Percentiles rank a stretch among this genome's conserved stretches.
Conservation (phyloP, 2,329 filamentous ascomycete genomes). For the Aaosphaeria arxii region DNA sequence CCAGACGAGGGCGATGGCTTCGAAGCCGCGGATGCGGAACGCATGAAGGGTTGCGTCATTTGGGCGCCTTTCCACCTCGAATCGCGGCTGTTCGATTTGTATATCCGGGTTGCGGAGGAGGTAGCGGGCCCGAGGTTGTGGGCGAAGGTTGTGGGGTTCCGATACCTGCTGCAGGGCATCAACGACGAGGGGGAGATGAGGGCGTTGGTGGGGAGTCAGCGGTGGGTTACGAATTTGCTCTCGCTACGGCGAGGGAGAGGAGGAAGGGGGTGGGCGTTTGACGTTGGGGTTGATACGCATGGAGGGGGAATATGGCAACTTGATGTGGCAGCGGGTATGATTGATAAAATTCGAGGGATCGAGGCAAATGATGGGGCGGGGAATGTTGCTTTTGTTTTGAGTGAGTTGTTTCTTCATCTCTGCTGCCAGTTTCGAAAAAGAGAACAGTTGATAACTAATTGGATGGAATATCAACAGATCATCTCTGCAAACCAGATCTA, state of each 20-base stretch:
- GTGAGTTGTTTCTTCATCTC: conserved; percentile 47
- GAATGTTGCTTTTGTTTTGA: conserved; percentile 67
- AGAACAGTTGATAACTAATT: too few relatives aligned
- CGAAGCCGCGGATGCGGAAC: conserved; percentile 40
- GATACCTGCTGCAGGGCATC: conserved; percentile 71
- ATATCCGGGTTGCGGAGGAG: conserved; percentile 61
- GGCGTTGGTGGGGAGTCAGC: conserved; percentile 27
- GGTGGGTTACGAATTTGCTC: conserved; percentile 51
- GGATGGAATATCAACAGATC: conserved; percentile 54
- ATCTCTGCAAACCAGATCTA: conserved; percentile 87
- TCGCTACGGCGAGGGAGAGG: conserved; percentile 61
- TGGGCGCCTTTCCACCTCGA: conserved; percentile 82
- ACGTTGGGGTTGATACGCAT: conserved; percentile 79
- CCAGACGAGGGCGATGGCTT: conserved; percentile 62
- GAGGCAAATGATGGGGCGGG: conserved; percentile 57
- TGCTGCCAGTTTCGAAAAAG: not conserved
- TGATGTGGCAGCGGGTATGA: conserved; percentile 33
- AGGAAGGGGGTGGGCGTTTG: conserved; percentile 66
- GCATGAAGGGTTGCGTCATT: conserved; percentile 66
- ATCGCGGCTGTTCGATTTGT: conserved; percentile 57
- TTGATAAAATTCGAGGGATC: conserved; percentile 42
- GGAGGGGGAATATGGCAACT: conserved; percentile 66
- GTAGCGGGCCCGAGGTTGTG: conserved; percentile 61
- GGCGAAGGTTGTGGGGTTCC: conserved; percentile 70
- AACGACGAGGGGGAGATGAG: conserved; percentile 33